Evolutionary conservation across 208 protist genomes (phyloP), one percentile per base, ranked within the genome.

Genomic region (Leishmania gerbilli): DNA sequence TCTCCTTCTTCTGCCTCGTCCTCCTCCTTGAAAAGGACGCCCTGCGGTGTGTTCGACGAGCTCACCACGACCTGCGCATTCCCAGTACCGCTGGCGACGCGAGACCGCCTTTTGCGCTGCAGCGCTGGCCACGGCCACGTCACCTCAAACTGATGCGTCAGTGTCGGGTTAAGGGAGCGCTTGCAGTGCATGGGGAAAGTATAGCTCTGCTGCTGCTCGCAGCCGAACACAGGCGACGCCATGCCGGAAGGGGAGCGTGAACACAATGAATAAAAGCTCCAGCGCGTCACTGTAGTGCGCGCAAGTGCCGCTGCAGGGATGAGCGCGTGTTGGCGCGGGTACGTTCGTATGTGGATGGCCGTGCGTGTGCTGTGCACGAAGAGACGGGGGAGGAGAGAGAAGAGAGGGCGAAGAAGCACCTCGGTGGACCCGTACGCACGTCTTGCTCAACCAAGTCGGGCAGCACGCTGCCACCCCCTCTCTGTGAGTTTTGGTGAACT

Each of bases 51-150:
- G 5, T 3, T 37, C 21, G 40, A 40, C 24, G 53, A 37, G 27
- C 27, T 31, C 58, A 34, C 40, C 3, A 51, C 4, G 31, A 3
- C 68, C 45, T 72, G 42, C 9, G 40, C 40, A 24, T 19, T 7
- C 0, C 24, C 42, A 7, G 42, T 21, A 11, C 17, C 45, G 68
- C 42, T 34, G 68, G 8, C 37, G 21, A 21, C 34, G 42, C 68
- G 68, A 27, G 42, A 15, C 24, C 7, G 37, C 37, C 8, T 7
- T 17, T 53, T 47, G 68, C 42, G 40, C 21, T 72, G 42, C 42
- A 49, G 42, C 24, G n/a, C 51, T 24, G 91, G 91, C 91, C 91
- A 95, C 60, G 88, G 88, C 91, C 91, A 95, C 24, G 4, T 40
- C 72, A 95, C 42, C 53, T 79, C 69, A 69, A 95, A 95, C 76